These are phyloP conservation scores for Meyerozyma sp. DNA, from an alignment of 1,139 yeast genomes.

Conservation along the genomic window DNA sequence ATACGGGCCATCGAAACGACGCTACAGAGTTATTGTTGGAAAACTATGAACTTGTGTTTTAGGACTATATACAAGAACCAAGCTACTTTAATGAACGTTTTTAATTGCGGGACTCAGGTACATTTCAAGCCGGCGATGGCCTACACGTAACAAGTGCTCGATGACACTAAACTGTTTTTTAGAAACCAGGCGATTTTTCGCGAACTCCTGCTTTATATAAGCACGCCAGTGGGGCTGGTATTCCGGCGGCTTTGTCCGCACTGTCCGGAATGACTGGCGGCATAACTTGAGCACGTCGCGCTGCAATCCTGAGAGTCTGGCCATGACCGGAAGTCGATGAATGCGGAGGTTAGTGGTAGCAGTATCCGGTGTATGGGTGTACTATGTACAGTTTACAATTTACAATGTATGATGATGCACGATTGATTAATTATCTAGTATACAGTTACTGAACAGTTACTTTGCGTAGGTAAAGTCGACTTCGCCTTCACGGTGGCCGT, in stretches of 20 bases:
- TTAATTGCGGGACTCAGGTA: conserved; percentile 63
- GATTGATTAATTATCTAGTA: neutral
- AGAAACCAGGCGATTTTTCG: conserved; percentile 50
- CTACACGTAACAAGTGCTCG: conserved; percentile 78
- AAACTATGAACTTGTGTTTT: conserved; percentile 41
- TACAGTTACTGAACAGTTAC: conserved; percentile 14
- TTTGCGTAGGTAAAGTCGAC: conserved; percentile 37
- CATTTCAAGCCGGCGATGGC: conserved; percentile 67
- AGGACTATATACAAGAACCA: conserved; percentile 4
- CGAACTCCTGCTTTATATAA: conserved; percentile 56
- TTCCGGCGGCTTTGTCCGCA: conserved; percentile 50
- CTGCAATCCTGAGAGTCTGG: conserved; percentile 55
- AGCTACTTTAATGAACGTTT: conserved; percentile 41
- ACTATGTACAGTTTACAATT: neutral
- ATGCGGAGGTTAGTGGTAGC: neutral
- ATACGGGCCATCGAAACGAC: conserved; percentile 78
- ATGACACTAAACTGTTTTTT: conserved; percentile 82
- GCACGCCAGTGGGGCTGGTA: conserved; percentile 40
- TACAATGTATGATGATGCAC: too few species aligned
- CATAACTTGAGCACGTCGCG: conserved; percentile 61
- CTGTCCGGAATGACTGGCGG: conserved; percentile 50
- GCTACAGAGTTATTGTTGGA: conserved; percentile 72
- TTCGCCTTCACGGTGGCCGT: conserved; percentile 44
- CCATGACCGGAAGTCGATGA: conserved; percentile 15
- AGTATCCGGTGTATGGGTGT: neutral